Conservation (phyloP, 1,139 yeast species). For the Yamadazyma spencermartinsiae region DNA sequence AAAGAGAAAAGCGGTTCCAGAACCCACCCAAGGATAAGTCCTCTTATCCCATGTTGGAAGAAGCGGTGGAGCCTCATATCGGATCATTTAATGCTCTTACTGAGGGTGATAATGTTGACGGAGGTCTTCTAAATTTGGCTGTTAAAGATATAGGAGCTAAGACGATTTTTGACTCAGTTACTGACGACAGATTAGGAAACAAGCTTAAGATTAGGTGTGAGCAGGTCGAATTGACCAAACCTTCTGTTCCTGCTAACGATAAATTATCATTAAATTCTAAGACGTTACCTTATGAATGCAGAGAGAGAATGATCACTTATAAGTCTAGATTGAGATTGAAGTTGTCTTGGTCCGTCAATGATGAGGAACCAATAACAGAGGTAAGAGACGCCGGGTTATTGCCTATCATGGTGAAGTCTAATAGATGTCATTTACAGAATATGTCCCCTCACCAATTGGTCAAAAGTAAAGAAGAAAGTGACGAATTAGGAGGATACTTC, state of each 20-base stretch:
- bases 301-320: slow-evolving; percentile 84
- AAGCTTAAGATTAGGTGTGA: slow-evolving; percentile 79
- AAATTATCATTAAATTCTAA: slow-evolving; percentile 78
- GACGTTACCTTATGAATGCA: slow-evolving; percentile 83
- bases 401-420: slow-evolving; percentile 87
- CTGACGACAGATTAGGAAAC: slow-evolving; percentile 69
- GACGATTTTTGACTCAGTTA: slow-evolving; percentile 71
- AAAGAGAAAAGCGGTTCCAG: slow-evolving; percentile 80
- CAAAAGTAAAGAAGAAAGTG: slow-evolving; percentile 80
- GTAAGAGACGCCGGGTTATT: slow-evolving; percentile 89
- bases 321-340: slow-evolving; percentile 74
- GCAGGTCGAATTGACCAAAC: slow-evolving; percentile 82
- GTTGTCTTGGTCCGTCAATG: slow-evolving; percentile 83
- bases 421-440: slow-evolving; percentile 86
- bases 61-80: slow-evolving; percentile 92
- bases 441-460: slow-evolving; percentile 83
- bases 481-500: slow-evolving; percentile 96
- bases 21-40: slow-evolving; percentile 88
- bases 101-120: slow-evolving; percentile 80
- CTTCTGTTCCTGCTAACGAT: slow-evolving; percentile 71
- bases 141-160: slow-evolving; percentile 87
- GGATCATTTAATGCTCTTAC: slow-evolving; percentile 96
- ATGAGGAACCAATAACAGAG: slow-evolving; percentile 77
- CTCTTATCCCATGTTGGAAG: slow-evolving; percentile 77
- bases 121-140: slow-evolving; percentile 82